Base-by-base conservation (phyloP, 202 grass and related monocot species). In the Hordeum pubiflorum region DNA sequence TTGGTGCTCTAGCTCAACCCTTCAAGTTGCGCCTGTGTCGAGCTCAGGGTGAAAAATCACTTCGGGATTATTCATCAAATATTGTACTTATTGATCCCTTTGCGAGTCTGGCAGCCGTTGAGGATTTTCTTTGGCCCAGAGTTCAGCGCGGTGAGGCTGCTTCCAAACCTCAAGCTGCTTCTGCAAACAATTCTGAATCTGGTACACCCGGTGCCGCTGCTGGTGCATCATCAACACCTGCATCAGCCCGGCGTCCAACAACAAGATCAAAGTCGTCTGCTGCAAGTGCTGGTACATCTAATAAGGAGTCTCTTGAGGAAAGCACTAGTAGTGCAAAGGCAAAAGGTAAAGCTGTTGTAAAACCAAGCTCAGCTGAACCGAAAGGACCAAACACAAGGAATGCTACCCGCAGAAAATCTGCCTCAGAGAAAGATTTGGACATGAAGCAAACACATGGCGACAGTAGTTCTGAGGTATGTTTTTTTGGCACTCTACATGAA, bases 1-100 rank as follows among this genome's bases (percentile, higher is more conserved):
- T 97, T 55, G 68, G 91, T 75, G 94, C 94, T 78, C 82, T 97
- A 60, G 89, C 87, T 80, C 94, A 94, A 11, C 94, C 91, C 50
- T 90, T 97, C 72, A 97, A 97, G 79, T 71, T 97, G 75, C 89
- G 89, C 9, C 79, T 97, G 52, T 92, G 89, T 62, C 89, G 94
- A 62, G 94, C 91, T 74, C 89, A 92, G 74, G 94, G 91, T 0
- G 94, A 97, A 87, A 97, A 94, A 80, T 97, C 94, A 55, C 85
- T 97, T 59, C 87, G 87, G 32, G 94, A 97, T 86, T 97, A 97
- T 87, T 92, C 94, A 66, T 94, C 94, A 73, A 97, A 97, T 85
- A 82, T 97, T 89, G 94, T 97, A 57, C 88, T 97, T 69, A 94
- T 97, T 8, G 91, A 97, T 36, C 91, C 94, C 36, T 80, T 97